Evolutionary conservation across 306 rosid genomes (phyloP).

Genomic region (Chamaecrista fasciculata): DNA sequence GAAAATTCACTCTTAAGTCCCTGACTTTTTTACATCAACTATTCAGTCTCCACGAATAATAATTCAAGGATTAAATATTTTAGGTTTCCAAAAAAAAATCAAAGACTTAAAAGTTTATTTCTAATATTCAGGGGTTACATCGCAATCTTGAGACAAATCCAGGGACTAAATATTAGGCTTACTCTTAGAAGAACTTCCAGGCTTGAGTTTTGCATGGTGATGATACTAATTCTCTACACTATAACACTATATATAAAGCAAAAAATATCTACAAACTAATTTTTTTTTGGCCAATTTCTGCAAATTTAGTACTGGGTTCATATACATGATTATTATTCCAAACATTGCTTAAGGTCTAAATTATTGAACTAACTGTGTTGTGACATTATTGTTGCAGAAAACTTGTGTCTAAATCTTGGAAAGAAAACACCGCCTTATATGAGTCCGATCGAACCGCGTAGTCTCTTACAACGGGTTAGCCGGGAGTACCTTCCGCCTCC

Average conservation of each 20-base stretch:
- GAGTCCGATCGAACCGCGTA: conserved; percentile 55
- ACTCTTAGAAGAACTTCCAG: background rate
- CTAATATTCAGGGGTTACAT: no score
- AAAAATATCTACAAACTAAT: background rate
- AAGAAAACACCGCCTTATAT: conserved; percentile 44
- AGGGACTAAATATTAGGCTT: no score
- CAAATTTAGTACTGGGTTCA: background rate
- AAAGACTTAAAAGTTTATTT: no score
- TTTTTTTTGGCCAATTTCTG: background rate
- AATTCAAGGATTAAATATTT: no score
- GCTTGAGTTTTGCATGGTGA: background rate
- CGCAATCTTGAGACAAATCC: no score
- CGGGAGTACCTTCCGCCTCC: conserved; percentile 44
- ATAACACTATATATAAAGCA: background rate
- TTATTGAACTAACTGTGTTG: background rate
- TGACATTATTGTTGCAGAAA: conserved; percentile 73
- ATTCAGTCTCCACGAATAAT: no score
- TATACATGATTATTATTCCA: background rate
- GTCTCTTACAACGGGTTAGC: conserved; percentile 42
- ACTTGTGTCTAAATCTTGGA: conserved; percentile 44
- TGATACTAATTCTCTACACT: background rate
- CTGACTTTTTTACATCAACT: no score
- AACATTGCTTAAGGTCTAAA: background rate
- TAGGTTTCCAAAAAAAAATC: no score
- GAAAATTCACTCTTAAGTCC: no score